A percentile compares a stretch with the other conserved stretches of the same genome.
Conservation (phyloP, 176 grass and related monocot species). For the Rhynchospora pubera region DNA sequence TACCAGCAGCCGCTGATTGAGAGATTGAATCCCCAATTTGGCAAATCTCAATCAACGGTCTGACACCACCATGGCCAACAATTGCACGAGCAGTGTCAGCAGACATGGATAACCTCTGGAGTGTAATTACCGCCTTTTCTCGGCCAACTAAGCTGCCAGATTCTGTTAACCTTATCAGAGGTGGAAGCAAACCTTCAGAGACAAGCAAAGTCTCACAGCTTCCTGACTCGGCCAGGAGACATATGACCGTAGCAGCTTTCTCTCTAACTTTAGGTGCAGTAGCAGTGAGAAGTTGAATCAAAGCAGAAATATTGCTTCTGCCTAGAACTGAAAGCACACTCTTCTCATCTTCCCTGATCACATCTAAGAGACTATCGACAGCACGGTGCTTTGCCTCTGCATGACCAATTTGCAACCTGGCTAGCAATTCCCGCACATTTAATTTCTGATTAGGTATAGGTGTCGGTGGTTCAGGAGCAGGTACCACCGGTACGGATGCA, state of each 20-base stretch:
- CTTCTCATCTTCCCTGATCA: conserved; percentile 75
- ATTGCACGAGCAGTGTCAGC: conserved; percentile 58
- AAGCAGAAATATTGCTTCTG: conserved; percentile 71
- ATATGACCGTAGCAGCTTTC: conserved; percentile 64
- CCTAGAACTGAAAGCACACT: conserved; percentile 60
- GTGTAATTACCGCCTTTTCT: conserved; percentile 88
- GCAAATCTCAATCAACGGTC: conserved; percentile 77
- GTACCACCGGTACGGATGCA: conserved; percentile 26
- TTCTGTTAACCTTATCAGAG: conserved; percentile 59
- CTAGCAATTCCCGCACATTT: conserved; percentile 70
- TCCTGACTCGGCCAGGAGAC: conserved; percentile 62
- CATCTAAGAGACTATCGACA: conserved; percentile 66
- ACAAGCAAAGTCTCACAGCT: conserved; percentile 65
- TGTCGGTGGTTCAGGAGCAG: neutral
- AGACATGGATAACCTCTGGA: conserved; percentile 77
- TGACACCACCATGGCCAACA: conserved; percentile 68
- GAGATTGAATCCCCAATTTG: conserved; percentile 75
- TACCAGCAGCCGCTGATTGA: conserved; percentile 51
- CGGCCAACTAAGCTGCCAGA: conserved; percentile 72
- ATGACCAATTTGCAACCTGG: conserved; percentile 85
- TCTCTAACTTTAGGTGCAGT: conserved; percentile 73
- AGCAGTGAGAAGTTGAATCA: conserved; percentile 72
- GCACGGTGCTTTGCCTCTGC: conserved; percentile 80
- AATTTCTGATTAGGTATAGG: conserved; percentile 13
- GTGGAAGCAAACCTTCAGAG: conserved; percentile 71